Percentiles rank a stretch among this genome's conserved stretches.
phyloP scores from a whole-genome alignment of 257 asterid species.

The Jaltomata sinuosa region DNA sequence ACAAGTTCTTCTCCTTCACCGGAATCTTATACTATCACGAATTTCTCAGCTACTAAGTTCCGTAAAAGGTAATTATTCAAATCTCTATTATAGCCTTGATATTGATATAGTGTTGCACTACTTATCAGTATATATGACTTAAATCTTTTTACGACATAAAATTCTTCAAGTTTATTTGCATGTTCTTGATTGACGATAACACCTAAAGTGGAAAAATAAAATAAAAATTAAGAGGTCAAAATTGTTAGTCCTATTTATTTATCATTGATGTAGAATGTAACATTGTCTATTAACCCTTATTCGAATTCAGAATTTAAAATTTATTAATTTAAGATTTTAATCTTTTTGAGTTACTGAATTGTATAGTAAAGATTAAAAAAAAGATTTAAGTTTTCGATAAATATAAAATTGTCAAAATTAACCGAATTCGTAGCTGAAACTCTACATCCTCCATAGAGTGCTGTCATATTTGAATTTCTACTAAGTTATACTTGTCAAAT shows the following conservation, averaged over 20 bases:
- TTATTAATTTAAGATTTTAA: not conserved
- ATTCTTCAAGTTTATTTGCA: not conserved
- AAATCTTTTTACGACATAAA: not conserved
- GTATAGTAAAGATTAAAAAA: not conserved
- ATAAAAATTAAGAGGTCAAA: not conserved
- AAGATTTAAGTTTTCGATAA: too few relatives aligned
- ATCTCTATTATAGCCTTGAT: not conserved
- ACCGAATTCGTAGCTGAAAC: too few relatives aligned
- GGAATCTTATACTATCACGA: constrained; percentile 32
- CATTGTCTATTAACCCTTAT: not conserved
- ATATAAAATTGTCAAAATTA: too few relatives aligned
- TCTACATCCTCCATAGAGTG: too few relatives aligned
- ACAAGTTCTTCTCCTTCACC: constrained; percentile 42
- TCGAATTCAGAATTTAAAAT: not conserved
- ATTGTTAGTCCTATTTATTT: not conserved
- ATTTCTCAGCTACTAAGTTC: constrained; percentile 34
- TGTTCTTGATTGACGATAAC: not conserved
- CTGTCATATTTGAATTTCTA: not conserved
- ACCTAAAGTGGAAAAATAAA: not conserved
- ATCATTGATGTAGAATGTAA: not conserved
- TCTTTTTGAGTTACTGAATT: not conserved
- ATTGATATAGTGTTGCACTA: not conserved
- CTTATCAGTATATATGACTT: not conserved
- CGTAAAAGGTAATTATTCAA: constrained; percentile 40
- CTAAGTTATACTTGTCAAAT: not conserved